Evolutionary conservation across 176 grass and related monocot genomes (phyloP).

Genomic region (Saccharum spontaneum): DNA sequence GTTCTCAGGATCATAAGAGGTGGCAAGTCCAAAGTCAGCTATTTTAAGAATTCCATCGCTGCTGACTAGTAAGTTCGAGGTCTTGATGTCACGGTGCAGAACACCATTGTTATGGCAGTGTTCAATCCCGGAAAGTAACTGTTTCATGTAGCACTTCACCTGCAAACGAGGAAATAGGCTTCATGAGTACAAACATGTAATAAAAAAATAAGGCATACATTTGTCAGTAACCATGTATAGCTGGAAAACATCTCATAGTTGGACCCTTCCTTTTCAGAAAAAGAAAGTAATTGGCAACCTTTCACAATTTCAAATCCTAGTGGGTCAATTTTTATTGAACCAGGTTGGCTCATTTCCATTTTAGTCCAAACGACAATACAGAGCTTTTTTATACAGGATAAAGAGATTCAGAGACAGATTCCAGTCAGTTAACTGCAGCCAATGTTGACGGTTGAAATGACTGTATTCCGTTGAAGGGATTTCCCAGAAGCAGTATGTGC

Average conservation of each 20-base stretch:
- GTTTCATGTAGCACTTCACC: constrained; percentile 97
- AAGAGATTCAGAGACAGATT: neutral
- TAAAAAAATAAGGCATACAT: neutral
- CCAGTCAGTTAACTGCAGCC: constrained; percentile 29
- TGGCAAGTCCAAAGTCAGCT: constrained; percentile 91
- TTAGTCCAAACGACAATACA: neutral
- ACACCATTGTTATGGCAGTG: constrained; percentile 83
- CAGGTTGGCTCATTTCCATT: neutral
- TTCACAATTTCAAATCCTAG: constrained; percentile 11
- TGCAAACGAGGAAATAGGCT: constrained; percentile 32
- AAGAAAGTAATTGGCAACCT: neutral
- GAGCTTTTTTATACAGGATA: neutral
- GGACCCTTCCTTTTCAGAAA: constrained; percentile 12
- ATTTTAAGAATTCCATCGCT: constrained; percentile 84
- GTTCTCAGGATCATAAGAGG: constrained; percentile 61
- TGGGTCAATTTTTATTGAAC: neutral
- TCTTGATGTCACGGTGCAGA: constrained; percentile 94
- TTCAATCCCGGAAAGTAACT: constrained; percentile 74
- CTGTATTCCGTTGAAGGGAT: constrained; percentile 1
- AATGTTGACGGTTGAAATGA: constrained; percentile 42
- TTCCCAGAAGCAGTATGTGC: constrained; percentile 22
- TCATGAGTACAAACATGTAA: constrained; percentile 9
- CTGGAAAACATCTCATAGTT: constrained; percentile 1
- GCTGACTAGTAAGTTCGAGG: constrained; percentile 83
- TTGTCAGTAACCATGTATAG: neutral